Conservation (phyloP, 2,329 filamentous ascomycete species). For the Pyrenophora tritici-repentis region DNA sequence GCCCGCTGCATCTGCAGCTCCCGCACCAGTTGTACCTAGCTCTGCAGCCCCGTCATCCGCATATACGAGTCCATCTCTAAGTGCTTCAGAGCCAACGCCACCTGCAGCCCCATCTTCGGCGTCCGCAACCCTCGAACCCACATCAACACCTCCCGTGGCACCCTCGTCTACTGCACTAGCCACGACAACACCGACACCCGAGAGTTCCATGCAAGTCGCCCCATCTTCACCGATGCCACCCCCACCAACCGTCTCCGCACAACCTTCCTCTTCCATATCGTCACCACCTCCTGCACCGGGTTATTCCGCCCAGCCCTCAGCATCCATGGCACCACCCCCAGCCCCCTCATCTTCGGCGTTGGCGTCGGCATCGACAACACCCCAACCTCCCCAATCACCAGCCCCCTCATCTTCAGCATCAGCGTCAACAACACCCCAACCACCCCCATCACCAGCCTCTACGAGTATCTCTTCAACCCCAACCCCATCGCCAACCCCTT, state of each 20-base stretch:
- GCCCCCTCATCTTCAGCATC: not conserved
- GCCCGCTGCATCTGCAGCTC: not conserved
- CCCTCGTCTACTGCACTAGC: no score
- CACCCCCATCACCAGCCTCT: not conserved
- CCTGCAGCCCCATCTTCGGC: not conserved
- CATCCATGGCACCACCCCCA: not conserved
- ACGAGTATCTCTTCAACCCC: conserved; percentile 1
- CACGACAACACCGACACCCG: not conserved
- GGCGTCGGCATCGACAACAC: not conserved
- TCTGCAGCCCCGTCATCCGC: not conserved
- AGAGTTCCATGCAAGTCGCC: conserved; percentile 6
- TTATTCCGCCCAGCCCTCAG: not conserved
- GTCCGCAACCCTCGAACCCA: not conserved
- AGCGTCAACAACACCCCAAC: not conserved
- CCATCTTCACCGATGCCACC: not conserved
- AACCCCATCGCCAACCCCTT: conserved; percentile 5
- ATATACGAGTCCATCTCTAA: not conserved
- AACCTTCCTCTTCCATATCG: not conserved
- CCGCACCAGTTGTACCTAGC: conserved; percentile 2
- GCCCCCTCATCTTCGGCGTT: not conserved
- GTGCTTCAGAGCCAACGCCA: not conserved
- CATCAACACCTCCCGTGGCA: not conserved
- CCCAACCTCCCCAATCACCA: not conserved
- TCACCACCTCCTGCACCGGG: not conserved
- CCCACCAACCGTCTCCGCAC: not conserved